Evolutionary conservation across 768 basidiomycete genomes (phyloP).

Genomic region (Pleurotus citrinopileatus): DNA sequence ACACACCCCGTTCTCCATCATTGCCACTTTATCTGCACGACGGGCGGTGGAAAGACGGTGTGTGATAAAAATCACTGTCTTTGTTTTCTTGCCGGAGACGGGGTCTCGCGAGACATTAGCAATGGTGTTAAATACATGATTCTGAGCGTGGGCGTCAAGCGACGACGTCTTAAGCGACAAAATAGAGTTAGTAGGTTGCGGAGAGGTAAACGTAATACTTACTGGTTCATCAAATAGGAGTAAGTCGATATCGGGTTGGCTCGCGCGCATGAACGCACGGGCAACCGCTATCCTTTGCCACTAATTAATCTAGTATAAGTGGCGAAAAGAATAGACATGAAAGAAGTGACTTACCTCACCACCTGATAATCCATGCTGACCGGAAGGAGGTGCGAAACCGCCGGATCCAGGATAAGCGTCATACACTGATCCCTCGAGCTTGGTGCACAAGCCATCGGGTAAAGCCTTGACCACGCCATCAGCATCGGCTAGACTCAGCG

Average conservation of each 20-base stretch:
- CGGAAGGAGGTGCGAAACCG: constrained; percentile 27
- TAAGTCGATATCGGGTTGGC: constrained; percentile 71
- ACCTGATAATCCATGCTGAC: constrained; percentile 72
- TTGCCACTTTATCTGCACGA: constrained; percentile 81
- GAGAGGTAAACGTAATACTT: constrained; percentile 22
- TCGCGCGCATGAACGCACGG: constrained; percentile 83
- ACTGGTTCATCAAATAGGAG: constrained; percentile 86
- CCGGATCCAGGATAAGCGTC: constrained; percentile 35
- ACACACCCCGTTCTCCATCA: constrained; percentile 74
- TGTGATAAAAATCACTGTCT: constrained; percentile 82
- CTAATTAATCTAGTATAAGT: constrained; percentile 29
- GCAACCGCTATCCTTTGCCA: constrained; percentile 89
- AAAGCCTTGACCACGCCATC: constrained; percentile 61
- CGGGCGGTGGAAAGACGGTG: constrained; percentile 80
- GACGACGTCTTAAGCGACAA: constrained; percentile 62
- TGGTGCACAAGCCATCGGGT: constrained; percentile 72
- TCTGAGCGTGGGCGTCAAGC: constrained; percentile 78
- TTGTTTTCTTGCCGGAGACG: constrained; percentile 48
- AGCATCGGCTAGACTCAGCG: constrained; percentile 73
- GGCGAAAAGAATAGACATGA: background rate
- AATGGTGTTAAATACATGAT: constrained; percentile 75
- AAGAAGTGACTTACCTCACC: constrained; percentile 61
- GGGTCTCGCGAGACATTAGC: constrained; percentile 59
- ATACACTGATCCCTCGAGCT: constrained; percentile 47
- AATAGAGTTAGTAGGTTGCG: constrained; percentile 2